Evolutionary conservation across 257 asterid genomes (phyloP), one percentile per base, ranked within the genome.

Genomic region (Verbena officinalis): DNA sequence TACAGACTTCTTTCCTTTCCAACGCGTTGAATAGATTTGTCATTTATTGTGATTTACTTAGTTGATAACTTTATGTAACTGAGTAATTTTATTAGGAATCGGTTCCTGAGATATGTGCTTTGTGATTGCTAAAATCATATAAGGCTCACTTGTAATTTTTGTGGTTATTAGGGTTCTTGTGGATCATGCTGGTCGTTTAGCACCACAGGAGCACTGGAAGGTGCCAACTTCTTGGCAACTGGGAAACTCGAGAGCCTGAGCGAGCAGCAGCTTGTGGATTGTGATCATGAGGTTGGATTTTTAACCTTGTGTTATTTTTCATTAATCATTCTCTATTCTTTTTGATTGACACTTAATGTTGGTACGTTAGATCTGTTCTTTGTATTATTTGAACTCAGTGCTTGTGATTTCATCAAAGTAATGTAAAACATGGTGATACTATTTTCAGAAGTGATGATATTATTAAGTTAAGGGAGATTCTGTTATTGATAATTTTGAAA

Each of bases 151-250:
- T 44, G n/a, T 33, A 59, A 45, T 51, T 64, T 40, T 14, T 57
- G 22, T 60, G n/a, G 19, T 51, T 46, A n/a, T 40, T 53, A 90
- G 97, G 97, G 96, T 8, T 71, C 90, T 0, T 90, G 97, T 75
- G 97, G 97, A 27, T 87, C 97, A 14, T 87, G 97, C 83, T 90
- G 97, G 97, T 80, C 95, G 12, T 90, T 88, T 69, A 90, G 96
- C 75, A 77, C 96, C 21, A 84, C 95, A 0, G 97, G 97, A 60
- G 97, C 96, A 9, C 57, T 91, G 71, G 97, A 91, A 78, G 97
- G 96, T 65, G 93, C 97, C 67, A 82, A 88, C 60, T 91, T 58
- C 75, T 75, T 91, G 13, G 84, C 97, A 9, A 91, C 94, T 1
- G 95, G 97, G 75, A 84, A 82, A 42, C 86, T 91, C 46, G 91